A percentile compares a stretch with the other conserved stretches of the same genome.
phyloP scores from a whole-genome alignment of 1,284 basidiomycete genomes.

The Naganishia sp. region DNA sequence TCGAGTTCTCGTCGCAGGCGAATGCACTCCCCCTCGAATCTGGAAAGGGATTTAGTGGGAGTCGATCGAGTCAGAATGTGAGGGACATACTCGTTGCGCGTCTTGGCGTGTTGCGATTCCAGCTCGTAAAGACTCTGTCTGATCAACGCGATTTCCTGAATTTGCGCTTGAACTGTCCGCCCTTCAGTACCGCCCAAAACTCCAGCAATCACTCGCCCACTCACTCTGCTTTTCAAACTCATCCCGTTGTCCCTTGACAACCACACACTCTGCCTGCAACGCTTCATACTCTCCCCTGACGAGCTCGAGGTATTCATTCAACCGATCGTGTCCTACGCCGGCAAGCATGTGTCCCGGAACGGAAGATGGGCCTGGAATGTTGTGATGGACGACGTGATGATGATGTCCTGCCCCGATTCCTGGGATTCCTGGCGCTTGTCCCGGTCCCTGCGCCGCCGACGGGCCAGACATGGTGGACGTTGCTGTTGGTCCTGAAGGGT shows the following conservation, averaged over 20 bases:
- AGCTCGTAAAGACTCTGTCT: slow-evolving; percentile 75
- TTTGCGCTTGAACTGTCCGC: slow-evolving; percentile 65
- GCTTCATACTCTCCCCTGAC: slow-evolving; percentile 85
- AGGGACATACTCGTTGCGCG: slow-evolving; percentile 62
- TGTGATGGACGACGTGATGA: slow-evolving; percentile 38
- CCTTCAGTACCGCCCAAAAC: background rate
- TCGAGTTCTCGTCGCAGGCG: slow-evolving; percentile 68
- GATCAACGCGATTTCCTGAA: slow-evolving; percentile 71
- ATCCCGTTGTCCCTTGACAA: slow-evolving; percentile 76
- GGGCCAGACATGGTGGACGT: slow-evolving; percentile 2
- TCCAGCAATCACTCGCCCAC: slow-evolving; percentile 38
- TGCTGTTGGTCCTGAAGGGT: background rate
- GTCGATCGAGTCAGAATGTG: background rate
- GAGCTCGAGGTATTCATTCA: slow-evolving; percentile 78
- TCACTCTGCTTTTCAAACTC: slow-evolving; percentile 85
- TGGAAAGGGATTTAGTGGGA: slow-evolving; percentile 35
- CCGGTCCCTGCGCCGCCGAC: background rate
- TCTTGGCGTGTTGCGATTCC: slow-evolving; percentile 69
- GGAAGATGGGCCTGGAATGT: slow-evolving; percentile 4
- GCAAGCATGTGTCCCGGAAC: slow-evolving; percentile 15
- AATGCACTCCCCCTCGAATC: slow-evolving; percentile 71
- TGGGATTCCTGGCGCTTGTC: background rate
- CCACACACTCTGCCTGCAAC: slow-evolving; percentile 67
- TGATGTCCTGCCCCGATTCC: slow-evolving; percentile 51
- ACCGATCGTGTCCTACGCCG: slow-evolving; percentile 49